Conservation (phyloP, 768 basidiomycete species). For the Naganishia friedmannii region DNA sequence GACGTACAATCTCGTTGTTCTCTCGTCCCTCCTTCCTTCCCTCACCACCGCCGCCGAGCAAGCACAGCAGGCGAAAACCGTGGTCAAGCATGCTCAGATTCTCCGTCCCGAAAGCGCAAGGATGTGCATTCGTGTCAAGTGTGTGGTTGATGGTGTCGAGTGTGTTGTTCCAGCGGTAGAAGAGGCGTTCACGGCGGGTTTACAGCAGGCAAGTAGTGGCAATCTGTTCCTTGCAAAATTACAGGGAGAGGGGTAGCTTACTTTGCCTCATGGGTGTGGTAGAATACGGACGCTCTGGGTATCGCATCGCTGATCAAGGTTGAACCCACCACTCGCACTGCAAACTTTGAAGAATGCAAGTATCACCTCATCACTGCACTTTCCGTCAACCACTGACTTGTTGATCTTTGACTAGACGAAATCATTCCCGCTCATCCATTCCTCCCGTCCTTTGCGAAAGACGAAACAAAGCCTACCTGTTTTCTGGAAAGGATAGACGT, state of each 20-base stretch:
- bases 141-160: not conserved
- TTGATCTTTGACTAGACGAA: not conserved
- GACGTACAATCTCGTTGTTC: slow-evolving; percentile 12
- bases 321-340: no score
- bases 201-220: not conserved
- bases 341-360: not conserved
- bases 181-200: not conserved
- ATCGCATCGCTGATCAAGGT: not conserved
- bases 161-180: not conserved
- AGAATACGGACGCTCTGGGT: not conserved
- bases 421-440: not conserved
- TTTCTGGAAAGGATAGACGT: slow-evolving; percentile 13
- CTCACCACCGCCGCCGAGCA: not conserved
- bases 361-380: not conserved
- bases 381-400: not conserved
- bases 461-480: slow-evolving; percentile 14
- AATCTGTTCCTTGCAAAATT: not conserved
- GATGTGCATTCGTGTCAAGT: not conserved
- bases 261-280: not conserved
- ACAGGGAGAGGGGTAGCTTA: not conserved
- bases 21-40: not conserved
- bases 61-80: slow-evolving; percentile 2
- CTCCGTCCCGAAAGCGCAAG: slow-evolving; percentile 1
- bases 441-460: slow-evolving; percentile 9
- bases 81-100: slow-evolving; percentile 16